These are phyloP conservation scores for Clitocybe nebularis DNA, from an alignment of 1,284 basidiomycete species.

Conservation along the genomic window DNA sequence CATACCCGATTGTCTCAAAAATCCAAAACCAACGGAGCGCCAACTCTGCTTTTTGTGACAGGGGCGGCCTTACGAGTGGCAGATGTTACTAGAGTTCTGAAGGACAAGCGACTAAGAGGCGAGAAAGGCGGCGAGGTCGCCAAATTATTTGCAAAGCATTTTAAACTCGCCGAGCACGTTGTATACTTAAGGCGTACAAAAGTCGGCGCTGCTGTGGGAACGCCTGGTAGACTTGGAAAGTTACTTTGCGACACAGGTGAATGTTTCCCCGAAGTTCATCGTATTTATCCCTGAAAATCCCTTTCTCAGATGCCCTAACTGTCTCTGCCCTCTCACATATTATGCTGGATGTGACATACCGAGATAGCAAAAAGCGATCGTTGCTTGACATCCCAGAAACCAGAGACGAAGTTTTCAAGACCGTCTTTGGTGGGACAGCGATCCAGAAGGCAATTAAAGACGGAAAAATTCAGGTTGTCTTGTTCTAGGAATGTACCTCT, in stretches of 20 bases:
- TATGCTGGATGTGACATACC: constrained; percentile 68
- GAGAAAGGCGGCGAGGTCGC: constrained; percentile 81
- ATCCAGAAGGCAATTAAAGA: constrained; percentile 60
- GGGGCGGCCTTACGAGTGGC: constrained; percentile 77
- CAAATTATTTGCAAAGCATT: constrained; percentile 84
- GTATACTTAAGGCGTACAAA: constrained; percentile 71
- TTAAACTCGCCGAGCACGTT: constrained; percentile 79
- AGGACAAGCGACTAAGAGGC: constrained; percentile 61
- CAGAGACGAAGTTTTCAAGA: constrained; percentile 75
- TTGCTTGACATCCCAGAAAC: constrained; percentile 81
- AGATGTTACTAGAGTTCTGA: constrained; percentile 70
- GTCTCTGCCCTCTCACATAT: constrained; percentile 76
- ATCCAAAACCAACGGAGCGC: constrained; percentile 71
- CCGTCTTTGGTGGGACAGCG: constrained; percentile 58
- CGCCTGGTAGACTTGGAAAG: constrained; percentile 78
- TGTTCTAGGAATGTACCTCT: constrained; percentile 68
- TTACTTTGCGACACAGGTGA: constrained; percentile 72
- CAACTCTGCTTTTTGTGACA: constrained; percentile 73
- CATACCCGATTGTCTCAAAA: constrained; percentile 65
- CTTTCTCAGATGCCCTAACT: constrained; percentile 56
- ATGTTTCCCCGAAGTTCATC: constrained; percentile 19
- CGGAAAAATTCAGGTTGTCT: constrained; percentile 71
- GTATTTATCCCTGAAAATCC: neutral
- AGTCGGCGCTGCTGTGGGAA: constrained; percentile 76
- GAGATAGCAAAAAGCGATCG: constrained; percentile 70